Base-by-base conservation (phyloP, 164 flowering plant species). In the Kalanchoe fedtschenkoi region DNA sequence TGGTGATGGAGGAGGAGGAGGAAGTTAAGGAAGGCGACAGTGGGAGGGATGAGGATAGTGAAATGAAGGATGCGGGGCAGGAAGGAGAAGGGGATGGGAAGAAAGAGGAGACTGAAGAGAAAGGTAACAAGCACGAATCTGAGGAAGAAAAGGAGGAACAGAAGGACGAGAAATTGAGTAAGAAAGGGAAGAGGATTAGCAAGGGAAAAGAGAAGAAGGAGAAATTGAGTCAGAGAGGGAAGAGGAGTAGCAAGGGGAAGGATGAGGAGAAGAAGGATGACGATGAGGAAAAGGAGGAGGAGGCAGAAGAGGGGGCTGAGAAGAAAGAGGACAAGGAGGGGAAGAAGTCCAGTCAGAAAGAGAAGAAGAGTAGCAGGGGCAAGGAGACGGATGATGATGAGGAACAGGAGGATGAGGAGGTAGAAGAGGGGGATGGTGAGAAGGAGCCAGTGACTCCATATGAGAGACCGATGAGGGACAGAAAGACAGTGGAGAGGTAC, bases 401-500 rank as follows among this genome's bases (percentile, higher is more conserved):
- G 39, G 39, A 37, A 4, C n/a, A n/a, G 66, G 53, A 42, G 22
- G 39, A 15, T 58, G 32, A 37, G 33, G 24, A 54, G 30, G 39
- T 58, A 9, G 13, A 32, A 11, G 68, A 53, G 16, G 42, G 57
- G 29, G 30, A 34, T 29, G 3, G 9, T 58, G 69, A 65, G 39
- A 78, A 74, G 65, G 70, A 78, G 15, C 76, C 51, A 2, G 76
- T 83, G 15, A 83, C 82, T 1, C 34, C 46, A 8, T 4, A 44
- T 19, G 84, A 78, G 34, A 79, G 88, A 76, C 85, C 88, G 0
- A 67, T 78, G 0, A 79, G 88, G 70, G 91, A 82, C 78, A 75
- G 91, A 71, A 89, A 85, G 61, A 54, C 70, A 2, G 95, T 89
- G 15, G 87, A 83, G 61, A 68, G 91, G 66, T 89, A 77, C 68